phyloP scores from a whole-genome alignment of 345 rosid genomes.

The Anastatica hierochuntica region DNA sequence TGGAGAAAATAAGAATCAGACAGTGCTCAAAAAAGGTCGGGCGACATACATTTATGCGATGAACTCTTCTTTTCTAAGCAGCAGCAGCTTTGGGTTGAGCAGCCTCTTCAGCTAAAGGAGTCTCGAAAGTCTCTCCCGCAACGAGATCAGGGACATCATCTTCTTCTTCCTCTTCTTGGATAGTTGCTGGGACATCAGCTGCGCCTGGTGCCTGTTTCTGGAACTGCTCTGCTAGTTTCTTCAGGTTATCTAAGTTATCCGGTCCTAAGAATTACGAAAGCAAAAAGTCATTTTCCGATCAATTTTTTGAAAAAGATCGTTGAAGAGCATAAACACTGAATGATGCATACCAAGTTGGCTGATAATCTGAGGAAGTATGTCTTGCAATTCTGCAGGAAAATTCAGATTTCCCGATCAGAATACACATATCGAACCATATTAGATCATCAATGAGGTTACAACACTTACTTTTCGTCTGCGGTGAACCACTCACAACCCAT shows the following conservation, averaged over 20 bases:
- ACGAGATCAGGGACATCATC: slow-evolving; percentile 83
- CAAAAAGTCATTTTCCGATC: background rate
- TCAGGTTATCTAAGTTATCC: slow-evolving; percentile 86
- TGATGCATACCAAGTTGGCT: slow-evolving; percentile 63
- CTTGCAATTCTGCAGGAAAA: slow-evolving; percentile 58
- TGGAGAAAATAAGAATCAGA: slow-evolving; percentile 26
- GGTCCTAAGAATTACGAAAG: slow-evolving; percentile 38
- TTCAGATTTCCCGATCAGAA: background rate
- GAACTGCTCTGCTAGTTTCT: slow-evolving; percentile 90
- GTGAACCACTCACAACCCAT: slow-evolving; percentile 95
- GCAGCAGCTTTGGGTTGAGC: slow-evolving; percentile 30
- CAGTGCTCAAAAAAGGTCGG: slow-evolving; percentile 17
- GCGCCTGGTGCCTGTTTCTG: slow-evolving; percentile 63
- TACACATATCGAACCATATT: background rate
- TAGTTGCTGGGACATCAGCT: slow-evolving; percentile 29
- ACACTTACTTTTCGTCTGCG: slow-evolving; percentile 75
- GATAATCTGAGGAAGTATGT: slow-evolving; percentile 83
- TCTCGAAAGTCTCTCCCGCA: slow-evolving; percentile 78
- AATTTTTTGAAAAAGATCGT: background rate
- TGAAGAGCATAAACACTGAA: background rate
- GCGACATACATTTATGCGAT: slow-evolving; percentile 10
- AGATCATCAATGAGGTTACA: background rate
- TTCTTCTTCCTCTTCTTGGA: slow-evolving; percentile 69
- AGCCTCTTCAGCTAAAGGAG: slow-evolving; percentile 58
- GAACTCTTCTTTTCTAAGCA: slow-evolving; percentile 18